Evolutionary conservation across 176 grass and related monocot species (phyloP), one percentile per base, ranked within the genome.

Genomic region (Panicum miliaceum): DNA sequence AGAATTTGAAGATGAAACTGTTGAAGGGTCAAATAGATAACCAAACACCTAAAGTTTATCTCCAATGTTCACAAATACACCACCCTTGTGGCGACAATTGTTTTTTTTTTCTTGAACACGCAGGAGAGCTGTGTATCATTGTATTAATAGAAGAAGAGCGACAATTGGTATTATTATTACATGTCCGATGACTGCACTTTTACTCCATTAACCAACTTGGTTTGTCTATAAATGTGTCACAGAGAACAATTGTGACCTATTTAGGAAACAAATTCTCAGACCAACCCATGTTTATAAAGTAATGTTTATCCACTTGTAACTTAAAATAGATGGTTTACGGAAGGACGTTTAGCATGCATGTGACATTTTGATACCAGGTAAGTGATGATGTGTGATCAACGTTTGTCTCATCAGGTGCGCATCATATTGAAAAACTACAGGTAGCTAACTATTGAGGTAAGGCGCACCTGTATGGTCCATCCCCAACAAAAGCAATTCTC

Each of bases 401-500:
- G 42, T 29, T 75, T 20, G 51, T 42, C 50, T 71, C 45, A 67
- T 72, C 16, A 64, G 40, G 45, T 61, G 6, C 8, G 6, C 62
- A 73, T 83, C 40, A 80, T 68, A 40, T n/a, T 69, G 19, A 73
- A 75, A 78, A 85, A 68, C 38, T 80, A 71, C 18, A 67, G 70
- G 73, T 66, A 64, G 45, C 32, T 41, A 78, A 58, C 11, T 35
- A 59, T 67, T 54, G 48, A 59, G 36, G 47, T 89, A 86, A 34
- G 32, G 29, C 37, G 26, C 76, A 96, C 93, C 97, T 92, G 77
- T 99, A 96, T 19, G 93, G 93, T 79, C 97, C 93, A 80, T 96
- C 93, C 75, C 91, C 93, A 84, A 96, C 78, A 86, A 99, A 91
- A 79, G 96, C 96, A 90, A 98, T 98, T 90, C 89, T 90, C 80